A percentile compares a stretch with the other conserved stretches of the same genome.
Evolutionary conservation across 768 basidiomycete genomes (phyloP).

Genomic region (Gelatoporia subvermispora): DNA sequence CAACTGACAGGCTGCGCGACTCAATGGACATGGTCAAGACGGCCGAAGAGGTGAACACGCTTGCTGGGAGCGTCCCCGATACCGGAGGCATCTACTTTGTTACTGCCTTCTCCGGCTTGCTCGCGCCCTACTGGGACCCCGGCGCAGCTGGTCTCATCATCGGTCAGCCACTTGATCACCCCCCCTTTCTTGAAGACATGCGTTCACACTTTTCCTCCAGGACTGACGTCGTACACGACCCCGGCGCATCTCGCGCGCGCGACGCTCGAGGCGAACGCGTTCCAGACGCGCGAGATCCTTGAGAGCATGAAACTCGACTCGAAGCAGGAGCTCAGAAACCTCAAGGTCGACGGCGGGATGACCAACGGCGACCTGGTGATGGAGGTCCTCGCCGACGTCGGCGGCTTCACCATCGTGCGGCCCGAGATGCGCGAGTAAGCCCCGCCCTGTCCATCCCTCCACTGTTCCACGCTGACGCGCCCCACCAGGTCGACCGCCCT

Average conservation of each 20-base stretch:
- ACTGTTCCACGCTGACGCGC: not conserved
- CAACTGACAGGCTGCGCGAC: slow-evolving; percentile 82
- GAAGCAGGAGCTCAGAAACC: slow-evolving; percentile 68
- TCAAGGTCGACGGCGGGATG: slow-evolving; percentile 99
- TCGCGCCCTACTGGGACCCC: slow-evolving; percentile 98
- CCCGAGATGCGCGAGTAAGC: slow-evolving; percentile 96
- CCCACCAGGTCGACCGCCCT: slow-evolving; percentile 80
- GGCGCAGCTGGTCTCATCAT: slow-evolving; percentile 84
- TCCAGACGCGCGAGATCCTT: slow-evolving; percentile 91
- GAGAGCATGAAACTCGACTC: slow-evolving; percentile 95
- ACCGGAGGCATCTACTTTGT: slow-evolving; percentile 95
- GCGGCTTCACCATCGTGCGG: slow-evolving; percentile 86
- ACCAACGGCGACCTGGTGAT: slow-evolving; percentile 90
- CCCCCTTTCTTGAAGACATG: not conserved
- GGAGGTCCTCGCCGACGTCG: slow-evolving; percentile 82
- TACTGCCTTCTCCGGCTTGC: slow-evolving; percentile 91
- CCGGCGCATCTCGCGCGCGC: slow-evolving; percentile 92
- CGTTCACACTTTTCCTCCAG: slow-evolving; percentile 27
- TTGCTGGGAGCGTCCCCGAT: slow-evolving; percentile 71
- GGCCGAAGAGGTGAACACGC: slow-evolving; percentile 78
- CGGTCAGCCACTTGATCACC: slow-evolving; percentile 34
- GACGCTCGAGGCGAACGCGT: slow-evolving; percentile 93
- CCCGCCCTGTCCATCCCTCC: not conserved
- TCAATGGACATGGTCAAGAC: slow-evolving; percentile 78
- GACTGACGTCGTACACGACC: slow-evolving; percentile 83